Evolutionary conservation across 225 moss, liverwort and hornwort genomes (phyloP).

Genomic region (Sphagnum contortum): DNA sequence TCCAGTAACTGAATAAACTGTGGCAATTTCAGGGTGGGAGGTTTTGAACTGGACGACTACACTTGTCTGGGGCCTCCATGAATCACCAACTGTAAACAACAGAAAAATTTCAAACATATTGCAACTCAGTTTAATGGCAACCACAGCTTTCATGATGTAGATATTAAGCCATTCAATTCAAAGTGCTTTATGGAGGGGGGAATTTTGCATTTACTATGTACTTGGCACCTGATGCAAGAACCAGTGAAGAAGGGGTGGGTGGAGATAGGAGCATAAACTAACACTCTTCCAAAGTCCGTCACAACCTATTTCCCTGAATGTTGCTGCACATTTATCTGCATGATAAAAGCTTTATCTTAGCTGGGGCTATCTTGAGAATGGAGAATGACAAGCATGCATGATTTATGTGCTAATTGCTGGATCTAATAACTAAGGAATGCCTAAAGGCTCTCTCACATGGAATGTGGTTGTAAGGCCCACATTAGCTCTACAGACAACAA

Average conservation of each 20-base stretch:
- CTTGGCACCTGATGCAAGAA: slow-evolving; percentile 77
- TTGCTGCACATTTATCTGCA: slow-evolving; percentile 68
- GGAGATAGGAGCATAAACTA: slow-evolving; percentile 87
- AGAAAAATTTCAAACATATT: not conserved
- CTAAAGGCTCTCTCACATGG: slow-evolving; percentile 38
- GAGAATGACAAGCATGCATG: no score
- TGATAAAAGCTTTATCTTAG: no score
- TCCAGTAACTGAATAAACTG: slow-evolving; percentile 55
- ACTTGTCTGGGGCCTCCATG: slow-evolving; percentile 79
- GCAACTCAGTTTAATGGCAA: not conserved
- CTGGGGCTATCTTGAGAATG: no score
- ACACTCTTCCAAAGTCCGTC: slow-evolving; percentile 69
- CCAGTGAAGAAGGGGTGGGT: slow-evolving; percentile 65
- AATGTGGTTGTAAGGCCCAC: slow-evolving; percentile 84
- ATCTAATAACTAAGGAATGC: not conserved
- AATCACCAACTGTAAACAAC: slow-evolving; percentile 38
- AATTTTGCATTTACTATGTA: slow-evolving; percentile 38
- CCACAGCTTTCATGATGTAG: not conserved
- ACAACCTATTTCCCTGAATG: slow-evolving; percentile 70
- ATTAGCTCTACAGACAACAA: slow-evolving; percentile 70
- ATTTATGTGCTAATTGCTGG: no score
- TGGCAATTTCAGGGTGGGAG: slow-evolving; percentile 41
- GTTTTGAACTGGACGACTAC: slow-evolving; percentile 64
- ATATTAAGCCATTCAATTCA: no score
- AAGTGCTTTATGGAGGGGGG: no score